phyloP scores from a whole-genome alignment of 208 protist species.

The Leishmania arabica region DNA sequence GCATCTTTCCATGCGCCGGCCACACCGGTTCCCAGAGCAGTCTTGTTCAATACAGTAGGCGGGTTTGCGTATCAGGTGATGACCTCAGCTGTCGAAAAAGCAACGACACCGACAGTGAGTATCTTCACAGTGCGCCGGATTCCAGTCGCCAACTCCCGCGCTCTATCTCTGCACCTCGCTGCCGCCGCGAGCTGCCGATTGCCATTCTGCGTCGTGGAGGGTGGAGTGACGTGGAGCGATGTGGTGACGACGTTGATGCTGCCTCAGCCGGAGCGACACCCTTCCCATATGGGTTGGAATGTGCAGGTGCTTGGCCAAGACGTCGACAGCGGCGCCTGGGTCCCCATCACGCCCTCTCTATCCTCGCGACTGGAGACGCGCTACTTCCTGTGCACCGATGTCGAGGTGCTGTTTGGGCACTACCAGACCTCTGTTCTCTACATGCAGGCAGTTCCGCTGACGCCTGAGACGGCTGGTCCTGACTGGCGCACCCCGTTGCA shows the following conservation, averaged over 20 bases:
- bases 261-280: not conserved
- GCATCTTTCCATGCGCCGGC: not conserved
- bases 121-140: slow-evolving; percentile 27
- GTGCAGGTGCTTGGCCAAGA: slow-evolving; percentile 29
- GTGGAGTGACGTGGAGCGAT: slow-evolving; percentile 29
- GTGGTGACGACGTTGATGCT: slow-evolving; percentile 21
- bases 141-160: not conserved
- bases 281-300: slow-evolving; percentile 15
- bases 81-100: not conserved
- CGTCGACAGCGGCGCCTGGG: slow-evolving; percentile 15
- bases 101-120: not conserved
- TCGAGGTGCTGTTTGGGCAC: slow-evolving; percentile 35
- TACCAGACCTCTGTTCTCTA: slow-evolving; percentile 17
- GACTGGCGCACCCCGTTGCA: slow-evolving; percentile 26
- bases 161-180: slow-evolving; percentile 12
- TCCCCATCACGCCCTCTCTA: slow-evolving; percentile 27
- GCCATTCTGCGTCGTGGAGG: slow-evolving; percentile 18
- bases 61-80: slow-evolving; percentile 25
- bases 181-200: slow-evolving; percentile 12
- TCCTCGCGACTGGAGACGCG: slow-evolving; percentile 24
- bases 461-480: not conserved
- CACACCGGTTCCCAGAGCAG: slow-evolving; percentile 16
- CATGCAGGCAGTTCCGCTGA: slow-evolving; percentile 19
- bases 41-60: slow-evolving; percentile 22
- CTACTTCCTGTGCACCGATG: slow-evolving; percentile 33